These are phyloP conservation scores for Aspergillus novofumigatus DNA, from an alignment of 2,329 filamentous ascomycete genomes.

Conservation along the genomic window DNA sequence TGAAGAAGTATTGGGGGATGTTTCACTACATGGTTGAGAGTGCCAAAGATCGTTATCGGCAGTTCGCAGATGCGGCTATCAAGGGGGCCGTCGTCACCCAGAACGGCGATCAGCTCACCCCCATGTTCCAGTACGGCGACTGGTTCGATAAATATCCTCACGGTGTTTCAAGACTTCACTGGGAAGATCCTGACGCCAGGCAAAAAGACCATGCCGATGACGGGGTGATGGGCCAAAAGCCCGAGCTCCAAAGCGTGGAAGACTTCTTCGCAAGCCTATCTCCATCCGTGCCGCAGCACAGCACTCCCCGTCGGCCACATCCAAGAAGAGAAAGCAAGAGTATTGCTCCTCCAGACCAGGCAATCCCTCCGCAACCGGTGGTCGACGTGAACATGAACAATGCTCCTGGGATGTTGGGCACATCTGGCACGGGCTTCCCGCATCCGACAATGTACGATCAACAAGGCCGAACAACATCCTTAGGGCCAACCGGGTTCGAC, in stretches of 20 bases:
- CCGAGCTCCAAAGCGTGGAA: slow-evolving; percentile 87
- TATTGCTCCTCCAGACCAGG: slow-evolving; percentile 22
- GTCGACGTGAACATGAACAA: slow-evolving; percentile 28
- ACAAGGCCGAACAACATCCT: slow-evolving; percentile 22
- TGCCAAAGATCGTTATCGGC: slow-evolving; percentile 80
- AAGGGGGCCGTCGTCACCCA: slow-evolving; percentile 52
- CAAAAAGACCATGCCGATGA: slow-evolving; percentile 79
- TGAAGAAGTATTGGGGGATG: slow-evolving; percentile 98
- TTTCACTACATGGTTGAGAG: slow-evolving; percentile 96
- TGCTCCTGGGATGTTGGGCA: slow-evolving; percentile 25
- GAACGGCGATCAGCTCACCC: slow-evolving; percentile 43
- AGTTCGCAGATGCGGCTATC: slow-evolving; percentile 75
- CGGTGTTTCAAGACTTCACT: slow-evolving; percentile 79
- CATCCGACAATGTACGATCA: slow-evolving; percentile 33
- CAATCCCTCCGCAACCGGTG: slow-evolving; percentile 23
- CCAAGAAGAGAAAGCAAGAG: slow-evolving; percentile 25
- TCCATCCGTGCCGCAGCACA: slow-evolving; percentile 48
- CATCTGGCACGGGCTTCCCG: slow-evolving; percentile 33
- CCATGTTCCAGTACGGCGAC: slow-evolving; percentile 91
- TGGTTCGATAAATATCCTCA: slow-evolving; percentile 97
- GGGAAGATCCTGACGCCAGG: slow-evolving; percentile 67
- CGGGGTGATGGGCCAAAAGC: slow-evolving; percentile 80
- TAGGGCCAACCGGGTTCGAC: slow-evolving; percentile 33
- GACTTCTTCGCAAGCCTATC: slow-evolving; percentile 85
- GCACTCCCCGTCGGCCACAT: slow-evolving; percentile 42